Evolutionary conservation across 2,329 filamentous ascomycete species (phyloP).

Genomic region (Chrysoporthe cubensis): DNA sequence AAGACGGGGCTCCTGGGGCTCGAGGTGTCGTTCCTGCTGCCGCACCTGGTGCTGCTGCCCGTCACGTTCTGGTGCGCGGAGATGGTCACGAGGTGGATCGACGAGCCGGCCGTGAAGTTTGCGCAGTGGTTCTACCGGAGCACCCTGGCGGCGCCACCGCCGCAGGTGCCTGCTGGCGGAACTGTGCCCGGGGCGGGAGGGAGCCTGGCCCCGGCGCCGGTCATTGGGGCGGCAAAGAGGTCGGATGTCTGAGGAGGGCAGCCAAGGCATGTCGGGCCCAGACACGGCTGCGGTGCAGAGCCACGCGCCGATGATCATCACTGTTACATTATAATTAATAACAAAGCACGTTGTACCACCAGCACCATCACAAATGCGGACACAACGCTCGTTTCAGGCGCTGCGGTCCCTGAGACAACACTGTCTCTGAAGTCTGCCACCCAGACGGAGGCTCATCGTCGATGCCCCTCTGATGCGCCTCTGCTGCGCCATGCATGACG

Average conservation of each 20-base stretch:
- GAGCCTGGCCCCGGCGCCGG: not conserved
- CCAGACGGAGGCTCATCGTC: not conserved
- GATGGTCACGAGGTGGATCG: conserved; percentile 57
- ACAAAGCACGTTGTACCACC: not conserved
- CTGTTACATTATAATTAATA: not conserved
- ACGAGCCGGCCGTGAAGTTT: conserved; percentile 64
- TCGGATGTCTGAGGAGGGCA: conserved; percentile 14
- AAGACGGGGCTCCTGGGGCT: conserved; percentile 62
- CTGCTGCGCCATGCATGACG: not conserved
- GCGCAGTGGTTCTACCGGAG: conserved; percentile 60
- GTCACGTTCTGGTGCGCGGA: conserved; percentile 63
- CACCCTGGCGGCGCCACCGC: conserved; percentile 38
- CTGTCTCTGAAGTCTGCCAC: not conserved
- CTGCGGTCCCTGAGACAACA: too few relatives aligned
- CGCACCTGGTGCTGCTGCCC: conserved; percentile 64
- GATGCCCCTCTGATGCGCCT: not conserved
- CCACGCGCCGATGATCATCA: too few relatives aligned
- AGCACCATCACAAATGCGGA: not conserved
- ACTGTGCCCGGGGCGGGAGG: not conserved
- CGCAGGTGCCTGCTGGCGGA: not conserved
- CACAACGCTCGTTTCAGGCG: not conserved
- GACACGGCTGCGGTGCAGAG: too few relatives aligned
- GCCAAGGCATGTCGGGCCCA: not conserved
- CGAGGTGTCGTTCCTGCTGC: conserved; percentile 61
- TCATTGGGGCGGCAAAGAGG: conserved; percentile 11